Evolutionary conservation across 208 protist genomes (phyloP), one percentile per base, ranked within the genome.

Genomic region (Acanthamoeba sp.): DNA sequence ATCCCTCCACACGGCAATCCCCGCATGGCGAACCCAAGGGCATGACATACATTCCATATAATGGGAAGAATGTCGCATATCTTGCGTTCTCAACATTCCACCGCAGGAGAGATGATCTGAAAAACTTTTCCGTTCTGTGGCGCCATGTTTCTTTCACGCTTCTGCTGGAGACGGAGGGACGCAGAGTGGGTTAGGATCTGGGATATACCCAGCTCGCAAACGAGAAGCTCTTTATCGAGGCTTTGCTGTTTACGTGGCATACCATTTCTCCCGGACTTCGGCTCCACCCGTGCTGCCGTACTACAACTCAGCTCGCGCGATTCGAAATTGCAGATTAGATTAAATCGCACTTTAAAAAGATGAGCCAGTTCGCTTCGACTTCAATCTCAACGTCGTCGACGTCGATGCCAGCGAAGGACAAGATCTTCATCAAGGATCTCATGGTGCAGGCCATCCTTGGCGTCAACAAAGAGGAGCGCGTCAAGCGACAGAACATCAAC

Each of bases 381-480:
- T 38, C 32, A 32, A 16, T 36, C n/a, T 38, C n/a, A 10, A 18
- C 66, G 16, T 76, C 66, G 16, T 76, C 66, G n/a, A 22, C n/a
- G 32, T 42, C 66, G 1, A 40, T 29, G 29, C 69, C 78, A 32
- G 48, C 29, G 0, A 91, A 71, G 57, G 95, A 96, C 87, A 95
- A 82, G 69, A 96, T 96, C 64, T 93, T 95, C 32, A 66, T 96
- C 24, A 94, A 95, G 64, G 94, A 96, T 45, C 76, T 96, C 36
- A 71, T 93, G 84, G 94, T 96, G 42, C 89, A 96, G 62, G 95
- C 93, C 42, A 92, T 96, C 4, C 94, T 96, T 66, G 95, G 95
- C n/a, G 95, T 96, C 20, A 95, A 96, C 87, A 80, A 92, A 27
- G 42, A 92, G 80, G 95, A 96, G 66, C 95, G 95, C 73, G 36